phyloP scores from a whole-genome alignment of 1,284 basidiomycete genomes.

The Mycena citricolor region DNA sequence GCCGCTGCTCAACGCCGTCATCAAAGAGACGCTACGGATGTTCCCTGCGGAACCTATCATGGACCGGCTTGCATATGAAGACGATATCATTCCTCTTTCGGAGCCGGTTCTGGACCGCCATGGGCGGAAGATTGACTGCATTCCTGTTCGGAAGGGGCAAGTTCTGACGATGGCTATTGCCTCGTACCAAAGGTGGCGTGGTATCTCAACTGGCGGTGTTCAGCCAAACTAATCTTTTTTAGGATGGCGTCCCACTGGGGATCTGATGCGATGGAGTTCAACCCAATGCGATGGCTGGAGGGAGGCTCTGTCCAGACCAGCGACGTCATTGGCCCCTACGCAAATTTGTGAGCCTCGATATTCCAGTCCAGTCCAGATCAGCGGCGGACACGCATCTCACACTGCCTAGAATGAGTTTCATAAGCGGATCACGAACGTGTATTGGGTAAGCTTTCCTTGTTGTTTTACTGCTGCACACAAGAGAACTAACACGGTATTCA shows the following conservation, averaged over 20 bases:
- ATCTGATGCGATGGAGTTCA: constrained; percentile 33
- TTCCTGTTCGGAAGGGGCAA: constrained; percentile 40
- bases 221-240: too few relatives aligned
- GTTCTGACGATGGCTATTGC: constrained; percentile 31
- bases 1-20: constrained; percentile 22
- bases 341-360: constrained; percentile 31
- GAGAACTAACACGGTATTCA: too few relatives aligned
- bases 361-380: background rate
- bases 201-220: too few relatives aligned
- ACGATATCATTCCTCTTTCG: constrained; percentile 43
- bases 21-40: constrained; percentile 38
- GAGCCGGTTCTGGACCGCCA: constrained; percentile 32
- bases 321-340: constrained; percentile 29
- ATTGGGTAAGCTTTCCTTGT: constrained; percentile 29
- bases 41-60: constrained; percentile 36
- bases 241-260: constrained; percentile 36
- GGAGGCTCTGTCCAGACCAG: constrained; percentile 20
- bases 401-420: constrained; percentile 25
- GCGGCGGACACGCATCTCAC: too few relatives aligned
- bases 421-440: constrained; percentile 32
- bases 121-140: constrained; percentile 35
- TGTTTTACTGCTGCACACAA: background rate
- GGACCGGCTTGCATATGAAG: constrained; percentile 31
- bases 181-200: constrained; percentile 34
- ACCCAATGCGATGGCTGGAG: constrained; percentile 31